Base-by-base conservation (phyloP, 345 rosid genomes). In the Hibiscus syriacus region DNA sequence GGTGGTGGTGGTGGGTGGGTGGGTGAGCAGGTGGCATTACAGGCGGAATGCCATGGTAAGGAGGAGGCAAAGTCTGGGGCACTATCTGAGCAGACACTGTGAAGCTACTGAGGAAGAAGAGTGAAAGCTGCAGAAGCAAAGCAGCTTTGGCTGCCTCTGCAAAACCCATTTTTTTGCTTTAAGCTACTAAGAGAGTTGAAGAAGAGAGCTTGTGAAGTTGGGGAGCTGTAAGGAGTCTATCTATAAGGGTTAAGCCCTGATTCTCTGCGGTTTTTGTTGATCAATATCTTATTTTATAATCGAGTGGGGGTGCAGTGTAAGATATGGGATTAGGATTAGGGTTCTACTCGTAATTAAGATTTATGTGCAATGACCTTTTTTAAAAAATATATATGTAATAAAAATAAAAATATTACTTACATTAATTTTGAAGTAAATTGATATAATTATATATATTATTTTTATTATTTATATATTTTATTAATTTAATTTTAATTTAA, bases 31-130 rank as follows among this genome's bases (percentile, higher is more conserved):
- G 82, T 1, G 85, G 76, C 0, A 64, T 14, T 55, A 81, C 82
- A 6, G 81, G 74, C 16, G 72, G 4, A 12, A 63, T 53, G 27
- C 25, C 74, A 26, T 80, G 75, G 79, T 71, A 69, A 48, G 45
- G 69, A 25, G 78, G 71, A 23, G 84, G 78, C 27, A 8, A 4
- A 45, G 80, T 77, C 2, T 46, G 68, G 7, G 63, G 27, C 48
- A 59, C 22, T 16, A 53, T 77, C 41, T 80, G 75, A 20, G 80
- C 67, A 49, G 60, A 75, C 13, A 60, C 83, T 8, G 83, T 60
- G 78, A 75, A 78, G 82, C 74, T 72, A 72, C 83, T 74, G 3
- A 81, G 46, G 54, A 80, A 55, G 27, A 77, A 29, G 12, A 84
- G 64, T 20, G 78, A 74, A 16, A 82, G 68, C 4, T 64, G 76